phyloP scores from a whole-genome alignment of 2,329 filamentous ascomycete species.

The Verticillium alfalfae region DNA sequence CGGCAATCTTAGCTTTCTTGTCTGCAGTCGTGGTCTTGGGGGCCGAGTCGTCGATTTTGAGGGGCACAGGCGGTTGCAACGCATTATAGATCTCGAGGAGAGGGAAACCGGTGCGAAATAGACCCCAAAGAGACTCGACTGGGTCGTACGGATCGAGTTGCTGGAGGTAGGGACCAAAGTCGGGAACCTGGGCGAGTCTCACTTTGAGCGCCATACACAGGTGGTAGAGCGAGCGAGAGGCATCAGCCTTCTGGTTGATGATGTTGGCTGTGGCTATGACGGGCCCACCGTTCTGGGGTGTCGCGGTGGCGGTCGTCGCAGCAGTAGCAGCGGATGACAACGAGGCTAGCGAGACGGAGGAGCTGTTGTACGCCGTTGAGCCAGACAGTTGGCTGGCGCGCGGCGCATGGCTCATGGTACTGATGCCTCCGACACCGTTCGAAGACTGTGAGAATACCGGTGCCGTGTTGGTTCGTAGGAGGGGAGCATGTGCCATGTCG shows the following conservation, averaged over 20 bases:
- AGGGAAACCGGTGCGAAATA: slow-evolving; percentile 77
- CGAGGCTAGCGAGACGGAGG: slow-evolving; percentile 46
- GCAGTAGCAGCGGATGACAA: slow-evolving; percentile 38
- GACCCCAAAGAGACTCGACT: slow-evolving; percentile 85
- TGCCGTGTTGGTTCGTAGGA: slow-evolving; percentile 54
- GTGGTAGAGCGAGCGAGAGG: slow-evolving; percentile 87
- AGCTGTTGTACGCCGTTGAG: slow-evolving; percentile 50
- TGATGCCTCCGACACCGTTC: slow-evolving; percentile 37
- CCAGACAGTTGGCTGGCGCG: slow-evolving; percentile 59
- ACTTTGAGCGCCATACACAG: slow-evolving; percentile 84
- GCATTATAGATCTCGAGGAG: slow-evolving; percentile 87
- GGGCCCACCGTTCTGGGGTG: slow-evolving; percentile 45
- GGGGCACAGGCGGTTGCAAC: slow-evolving; percentile 62
- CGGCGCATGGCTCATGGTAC: slow-evolving; percentile 46
- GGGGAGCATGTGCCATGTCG: slow-evolving; percentile 55
- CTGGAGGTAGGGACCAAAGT: slow-evolving; percentile 69
- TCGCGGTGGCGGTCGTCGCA: slow-evolving; percentile 16
- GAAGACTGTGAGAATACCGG: slow-evolving; percentile 46
- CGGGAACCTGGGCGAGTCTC: slow-evolving; percentile 76
- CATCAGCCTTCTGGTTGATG: slow-evolving; percentile 94
- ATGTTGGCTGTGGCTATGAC: slow-evolving; percentile 83
- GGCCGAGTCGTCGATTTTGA: slow-evolving; percentile 60
- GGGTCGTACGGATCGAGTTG: slow-evolving; percentile 69
- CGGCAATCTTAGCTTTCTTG: slow-evolving; percentile 79
- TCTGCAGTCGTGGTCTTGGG: slow-evolving; percentile 49